Conservation (phyloP, 1,284 basidiomycete genomes). For the Apiotrichum sp. region DNA sequence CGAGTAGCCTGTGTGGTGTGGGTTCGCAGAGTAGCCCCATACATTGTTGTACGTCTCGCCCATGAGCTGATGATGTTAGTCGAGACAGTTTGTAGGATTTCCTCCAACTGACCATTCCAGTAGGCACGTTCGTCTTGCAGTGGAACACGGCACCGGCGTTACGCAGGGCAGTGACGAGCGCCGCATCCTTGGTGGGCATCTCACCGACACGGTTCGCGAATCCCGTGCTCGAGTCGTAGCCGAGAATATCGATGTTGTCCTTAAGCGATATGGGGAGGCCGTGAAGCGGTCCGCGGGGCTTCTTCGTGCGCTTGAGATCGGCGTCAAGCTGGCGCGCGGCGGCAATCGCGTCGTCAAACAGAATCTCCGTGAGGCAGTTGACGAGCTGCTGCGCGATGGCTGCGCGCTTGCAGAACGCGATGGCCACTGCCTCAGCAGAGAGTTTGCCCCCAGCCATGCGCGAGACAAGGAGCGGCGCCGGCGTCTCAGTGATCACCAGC, state of each 20-base stretch:
- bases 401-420: conserved; percentile 67
- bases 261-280: conserved; percentile 49
- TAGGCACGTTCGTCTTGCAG: conserved; percentile 25
- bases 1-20: conserved; percentile 43
- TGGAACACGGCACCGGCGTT: conserved; percentile 22
- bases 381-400: conserved; percentile 69
- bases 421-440: conserved; percentile 22
- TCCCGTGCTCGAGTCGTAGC: conserved; percentile 31
- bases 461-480: conserved; percentile 27
- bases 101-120: too few species aligned
- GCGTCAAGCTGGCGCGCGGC: conserved; percentile 44
- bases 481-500: conserved; percentile 59
- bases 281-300: conserved; percentile 45
- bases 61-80: neutral
- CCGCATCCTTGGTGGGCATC: conserved; percentile 3
- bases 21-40: conserved; percentile 40
- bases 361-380: conserved; percentile 46
- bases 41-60: conserved; percentile 15
- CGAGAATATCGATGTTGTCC: conserved; percentile 21
- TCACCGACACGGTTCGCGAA: conserved; percentile 14
- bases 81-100: neutral
- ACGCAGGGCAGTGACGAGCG: conserved; percentile 13
- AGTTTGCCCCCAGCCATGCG: conserved; percentile 19
- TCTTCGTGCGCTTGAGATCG: conserved; percentile 39
- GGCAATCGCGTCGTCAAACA: conserved; percentile 41